Conservation (phyloP, 805 yeast species). For the Ascoidea asiatica region DNA sequence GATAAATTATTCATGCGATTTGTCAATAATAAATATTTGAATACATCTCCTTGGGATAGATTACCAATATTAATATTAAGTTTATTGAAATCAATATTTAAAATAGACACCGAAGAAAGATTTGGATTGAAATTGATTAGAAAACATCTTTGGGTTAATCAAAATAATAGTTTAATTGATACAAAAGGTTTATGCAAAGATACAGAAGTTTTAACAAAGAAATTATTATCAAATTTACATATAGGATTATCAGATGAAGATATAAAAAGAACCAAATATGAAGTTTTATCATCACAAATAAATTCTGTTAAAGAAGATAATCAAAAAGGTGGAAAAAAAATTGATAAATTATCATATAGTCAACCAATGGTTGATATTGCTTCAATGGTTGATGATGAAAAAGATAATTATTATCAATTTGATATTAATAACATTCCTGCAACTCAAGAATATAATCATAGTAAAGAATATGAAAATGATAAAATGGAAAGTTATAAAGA, state of each 20-base stretch:
- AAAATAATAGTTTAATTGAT: conserved; percentile 28
- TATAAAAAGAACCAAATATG: conserved; percentile 16
- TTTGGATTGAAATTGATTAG: conserved; percentile 25
- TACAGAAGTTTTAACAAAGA: conserved; percentile 35
- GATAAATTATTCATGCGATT: conserved; percentile 35
- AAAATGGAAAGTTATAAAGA: conserved; percentile 14
- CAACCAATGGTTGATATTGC: conserved; percentile 35
- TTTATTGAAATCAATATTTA: conserved; percentile 37
- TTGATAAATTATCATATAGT: conserved; percentile 21
- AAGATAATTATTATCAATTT: conserved; percentile 8
- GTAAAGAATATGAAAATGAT: conserved; percentile 22
- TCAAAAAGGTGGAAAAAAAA: too few species aligned
- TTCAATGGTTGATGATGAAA: conserved; percentile 25
- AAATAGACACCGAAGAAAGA: conserved; percentile 33
- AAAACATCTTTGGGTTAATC: conserved; percentile 42
- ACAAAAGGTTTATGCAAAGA: conserved; percentile 38
- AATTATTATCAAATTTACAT: conserved; percentile 35
- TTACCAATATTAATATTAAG: conserved; percentile 36
- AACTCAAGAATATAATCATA: conserved; percentile 12
- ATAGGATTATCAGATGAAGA: conserved; percentile 40
- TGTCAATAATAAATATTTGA: conserved; percentile 21
- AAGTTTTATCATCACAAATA: too few species aligned
- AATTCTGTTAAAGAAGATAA: too few species aligned
- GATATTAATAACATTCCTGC: not conserved
- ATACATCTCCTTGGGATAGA: conserved; percentile 42